phyloP scores from a whole-genome alignment of 2,329 filamentous ascomycete species.

The Aspergillus chevalieri region DNA sequence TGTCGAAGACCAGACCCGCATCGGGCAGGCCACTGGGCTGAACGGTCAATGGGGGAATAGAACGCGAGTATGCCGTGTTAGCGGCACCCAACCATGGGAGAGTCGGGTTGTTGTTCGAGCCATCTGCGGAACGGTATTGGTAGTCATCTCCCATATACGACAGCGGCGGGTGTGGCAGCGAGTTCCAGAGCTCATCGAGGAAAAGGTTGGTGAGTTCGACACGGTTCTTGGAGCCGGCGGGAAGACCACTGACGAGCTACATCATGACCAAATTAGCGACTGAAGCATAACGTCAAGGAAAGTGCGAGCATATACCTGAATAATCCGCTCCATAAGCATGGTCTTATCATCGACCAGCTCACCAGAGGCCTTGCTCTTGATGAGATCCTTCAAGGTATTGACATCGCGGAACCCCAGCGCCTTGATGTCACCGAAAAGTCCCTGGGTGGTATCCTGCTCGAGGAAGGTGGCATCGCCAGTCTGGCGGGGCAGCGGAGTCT shows the following conservation, averaged over 20 bases:
- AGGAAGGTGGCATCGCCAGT: slow-evolving; percentile 59
- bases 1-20: slow-evolving; percentile 47
- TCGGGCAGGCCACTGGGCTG: slow-evolving; percentile 63
- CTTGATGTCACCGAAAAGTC: slow-evolving; percentile 53
- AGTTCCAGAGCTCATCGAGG: slow-evolving; percentile 64
- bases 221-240: slow-evolving; percentile 56
- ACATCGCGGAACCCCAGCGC: slow-evolving; percentile 54
- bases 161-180: slow-evolving; percentile 65
- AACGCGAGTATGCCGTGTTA: slow-evolving; percentile 61
- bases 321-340: slow-evolving; percentile 68
- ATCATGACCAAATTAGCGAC: neutral
- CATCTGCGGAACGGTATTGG: slow-evolving; percentile 63
- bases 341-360: slow-evolving; percentile 66
- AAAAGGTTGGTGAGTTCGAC: slow-evolving; percentile 61
- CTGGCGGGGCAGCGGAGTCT: slow-evolving; percentile 58
- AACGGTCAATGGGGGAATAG: slow-evolving; percentile 53
- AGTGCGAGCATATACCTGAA: slow-evolving; percentile 40
- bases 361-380: slow-evolving; percentile 59
- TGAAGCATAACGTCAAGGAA: neutral
- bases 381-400: slow-evolving; percentile 55
- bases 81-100: slow-evolving; percentile 62
- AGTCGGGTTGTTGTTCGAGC: slow-evolving; percentile 64
- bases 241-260: slow-evolving; percentile 60
- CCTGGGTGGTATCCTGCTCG: slow-evolving; percentile 45
- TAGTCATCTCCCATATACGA: slow-evolving; percentile 55